Conservation (phyloP, 768 basidiomycete genomes). For the Fomitopsis serialis region DNA sequence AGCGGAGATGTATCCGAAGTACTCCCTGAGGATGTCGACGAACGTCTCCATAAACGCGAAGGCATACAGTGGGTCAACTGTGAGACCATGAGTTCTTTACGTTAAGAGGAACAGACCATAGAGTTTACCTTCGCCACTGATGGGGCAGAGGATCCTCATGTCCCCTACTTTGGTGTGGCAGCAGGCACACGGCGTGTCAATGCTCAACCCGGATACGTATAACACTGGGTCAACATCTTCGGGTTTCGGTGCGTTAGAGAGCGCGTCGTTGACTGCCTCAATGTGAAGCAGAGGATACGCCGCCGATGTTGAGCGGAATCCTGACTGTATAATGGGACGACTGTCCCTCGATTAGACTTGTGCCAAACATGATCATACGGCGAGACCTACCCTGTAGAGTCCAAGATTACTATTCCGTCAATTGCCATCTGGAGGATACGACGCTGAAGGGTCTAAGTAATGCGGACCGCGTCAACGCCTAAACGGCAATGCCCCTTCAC, state of each 20-base stretch:
- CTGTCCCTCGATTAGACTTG: conserved; percentile 8
- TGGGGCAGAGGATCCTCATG: conserved; percentile 71
- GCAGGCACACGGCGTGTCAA: conserved; percentile 59
- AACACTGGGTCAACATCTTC: conserved; percentile 71
- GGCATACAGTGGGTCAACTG: conserved; percentile 86
- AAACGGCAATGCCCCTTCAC: too few relatives aligned
- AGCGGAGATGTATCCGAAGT: conserved; percentile 81
- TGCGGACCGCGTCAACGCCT: too few relatives aligned
- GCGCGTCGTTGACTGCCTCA: conserved; percentile 74
- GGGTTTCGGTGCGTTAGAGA: conserved; percentile 47
- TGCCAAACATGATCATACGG: not conserved
- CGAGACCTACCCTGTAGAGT: conserved; percentile 59
- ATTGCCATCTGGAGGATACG: conserved; percentile 50
- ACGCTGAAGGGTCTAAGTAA: not conserved
- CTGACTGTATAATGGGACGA: conserved; percentile 80
- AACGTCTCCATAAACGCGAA: conserved; percentile 88
- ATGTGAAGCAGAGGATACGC: conserved; percentile 84
- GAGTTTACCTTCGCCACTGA: conserved; percentile 80
- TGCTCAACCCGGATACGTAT: conserved; percentile 49
- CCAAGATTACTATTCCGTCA: conserved; percentile 78
- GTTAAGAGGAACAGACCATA: not conserved
- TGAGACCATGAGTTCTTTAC: not conserved
- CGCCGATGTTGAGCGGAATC: conserved; percentile 71
- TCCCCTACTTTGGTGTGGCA: conserved; percentile 79
- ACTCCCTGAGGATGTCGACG: conserved; percentile 76